These are phyloP conservation scores for Citrus mangshanensis DNA, from an alignment of 345 rosid species.

Conservation along the genomic window DNA sequence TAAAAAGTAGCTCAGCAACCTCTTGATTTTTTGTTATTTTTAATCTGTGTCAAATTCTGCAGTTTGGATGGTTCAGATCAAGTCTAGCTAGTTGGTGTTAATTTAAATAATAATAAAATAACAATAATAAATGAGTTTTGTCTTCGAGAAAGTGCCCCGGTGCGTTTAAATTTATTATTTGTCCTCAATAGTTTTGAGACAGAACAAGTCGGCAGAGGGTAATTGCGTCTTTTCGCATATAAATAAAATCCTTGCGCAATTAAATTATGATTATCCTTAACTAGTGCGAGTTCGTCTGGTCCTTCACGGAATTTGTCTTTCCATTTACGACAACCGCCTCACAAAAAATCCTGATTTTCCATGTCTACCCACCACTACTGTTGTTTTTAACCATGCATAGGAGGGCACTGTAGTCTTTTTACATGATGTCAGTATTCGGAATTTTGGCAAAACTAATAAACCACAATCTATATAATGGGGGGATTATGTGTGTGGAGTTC, in stretches of 20 bases:
- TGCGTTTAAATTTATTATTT: neutral
- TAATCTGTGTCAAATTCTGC: neutral
- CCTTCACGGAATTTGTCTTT: neutral
- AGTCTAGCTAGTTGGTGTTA: neutral
- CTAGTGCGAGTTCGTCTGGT: neutral
- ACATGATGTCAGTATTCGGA: neutral
- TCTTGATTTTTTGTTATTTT: neutral
- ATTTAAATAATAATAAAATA: neutral
- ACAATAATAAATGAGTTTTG: neutral
- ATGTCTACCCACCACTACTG: neutral
- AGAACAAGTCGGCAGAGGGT: neutral
- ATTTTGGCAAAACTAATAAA: neutral
- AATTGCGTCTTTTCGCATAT: neutral
- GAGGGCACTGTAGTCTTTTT: neutral
- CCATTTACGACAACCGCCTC: neutral
- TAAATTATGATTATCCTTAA: neutral
- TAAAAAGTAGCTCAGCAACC: neutral
- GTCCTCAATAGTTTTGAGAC: neutral
- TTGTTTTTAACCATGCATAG: neutral
- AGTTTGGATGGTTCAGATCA: slow-evolving; percentile 1
- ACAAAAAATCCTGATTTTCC: neutral
- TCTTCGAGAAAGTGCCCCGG: neutral
- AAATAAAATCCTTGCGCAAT: neutral
- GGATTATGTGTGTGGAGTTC: neutral
- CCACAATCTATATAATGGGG: neutral